Evolutionary conservation across 2,329 filamentous ascomycete species (phyloP).

Genomic region (Calonectria hawksworthii): DNA sequence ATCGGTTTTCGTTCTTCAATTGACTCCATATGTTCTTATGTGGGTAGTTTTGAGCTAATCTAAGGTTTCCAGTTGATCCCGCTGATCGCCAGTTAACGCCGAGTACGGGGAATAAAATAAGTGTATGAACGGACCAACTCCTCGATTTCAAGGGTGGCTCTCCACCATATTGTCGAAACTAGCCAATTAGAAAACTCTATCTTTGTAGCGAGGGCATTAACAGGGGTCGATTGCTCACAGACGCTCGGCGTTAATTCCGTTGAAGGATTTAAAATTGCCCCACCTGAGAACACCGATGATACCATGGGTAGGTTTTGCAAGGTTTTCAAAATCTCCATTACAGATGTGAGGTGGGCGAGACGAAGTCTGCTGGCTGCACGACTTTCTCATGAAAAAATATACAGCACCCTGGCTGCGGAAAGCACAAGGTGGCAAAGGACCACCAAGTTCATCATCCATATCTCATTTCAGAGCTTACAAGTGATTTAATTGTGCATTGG

Average conservation of each 20-base stretch:
- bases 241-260: neutral
- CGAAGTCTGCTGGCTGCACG: neutral
- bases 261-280: neutral
- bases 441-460: neutral
- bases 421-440: neutral
- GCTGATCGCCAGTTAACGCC: neutral
- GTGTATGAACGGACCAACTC: neutral
- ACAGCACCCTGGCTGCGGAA: neutral
- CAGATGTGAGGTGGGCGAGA: neutral
- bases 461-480: no score
- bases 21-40: neutral
- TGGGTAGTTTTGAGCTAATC: neutral
- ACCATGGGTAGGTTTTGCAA: neutral
- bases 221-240: neutral
- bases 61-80: no score
- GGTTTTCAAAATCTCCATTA: neutral
- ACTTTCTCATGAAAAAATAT: neutral
- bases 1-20: neutral
- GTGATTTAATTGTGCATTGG: no score
- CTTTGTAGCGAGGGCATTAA: neutral
- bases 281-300: no score
- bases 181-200: neutral
- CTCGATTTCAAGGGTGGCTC: neutral
- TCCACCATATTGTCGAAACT: neutral
- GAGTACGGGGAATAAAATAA: neutral